A percentile compares a stretch with the other conserved stretches of the same genome.
Evolutionary conservation across 1,284 basidiomycete genomes (phyloP).

Genomic region (Coniferiporia weirii): DNA sequence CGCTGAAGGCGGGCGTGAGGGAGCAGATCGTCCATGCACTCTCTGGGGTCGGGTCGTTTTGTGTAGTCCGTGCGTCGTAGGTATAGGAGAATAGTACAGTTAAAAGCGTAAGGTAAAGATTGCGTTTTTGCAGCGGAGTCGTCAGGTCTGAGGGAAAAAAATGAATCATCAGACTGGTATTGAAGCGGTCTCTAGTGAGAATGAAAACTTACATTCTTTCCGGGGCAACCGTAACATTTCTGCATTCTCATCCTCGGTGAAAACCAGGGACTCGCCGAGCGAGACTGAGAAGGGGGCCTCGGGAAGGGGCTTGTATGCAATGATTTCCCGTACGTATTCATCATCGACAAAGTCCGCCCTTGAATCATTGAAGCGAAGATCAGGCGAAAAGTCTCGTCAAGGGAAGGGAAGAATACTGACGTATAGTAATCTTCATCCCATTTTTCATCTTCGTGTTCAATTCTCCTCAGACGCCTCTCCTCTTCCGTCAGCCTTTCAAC

Average conservation of each 20-base stretch:
- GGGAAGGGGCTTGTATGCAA: slow-evolving; percentile 55
- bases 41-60: slow-evolving; percentile 71
- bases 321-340: slow-evolving; percentile 63
- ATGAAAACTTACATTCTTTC: slow-evolving; percentile 60
- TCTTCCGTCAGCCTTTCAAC: slow-evolving; percentile 44
- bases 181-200: not conserved
- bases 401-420: slow-evolving; percentile 35
- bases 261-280: slow-evolving; percentile 37
- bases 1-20: slow-evolving; percentile 68
- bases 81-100: slow-evolving; percentile 68
- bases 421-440: slow-evolving; percentile 81
- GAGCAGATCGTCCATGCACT: slow-evolving; percentile 77
- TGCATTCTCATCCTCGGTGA: slow-evolving; percentile 65
- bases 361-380: not conserved
- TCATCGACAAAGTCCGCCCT: slow-evolving; percentile 78
- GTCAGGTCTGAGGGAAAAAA: slow-evolving; percentile 48
- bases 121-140: slow-evolving; percentile 46
- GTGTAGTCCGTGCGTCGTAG: slow-evolving; percentile 72
- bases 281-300: slow-evolving; percentile 26
- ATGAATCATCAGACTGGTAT: not conserved
- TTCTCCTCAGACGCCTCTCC: slow-evolving; percentile 45
- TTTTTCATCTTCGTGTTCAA: slow-evolving; percentile 61
- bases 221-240: slow-evolving; percentile 64
- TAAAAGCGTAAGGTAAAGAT: slow-evolving; percentile 61
- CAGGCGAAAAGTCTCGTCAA: not conserved